Evolutionary conservation across 495 filamentous ascomycete genomes (phyloP).

Genomic region (Delitschia confertaspora): DNA sequence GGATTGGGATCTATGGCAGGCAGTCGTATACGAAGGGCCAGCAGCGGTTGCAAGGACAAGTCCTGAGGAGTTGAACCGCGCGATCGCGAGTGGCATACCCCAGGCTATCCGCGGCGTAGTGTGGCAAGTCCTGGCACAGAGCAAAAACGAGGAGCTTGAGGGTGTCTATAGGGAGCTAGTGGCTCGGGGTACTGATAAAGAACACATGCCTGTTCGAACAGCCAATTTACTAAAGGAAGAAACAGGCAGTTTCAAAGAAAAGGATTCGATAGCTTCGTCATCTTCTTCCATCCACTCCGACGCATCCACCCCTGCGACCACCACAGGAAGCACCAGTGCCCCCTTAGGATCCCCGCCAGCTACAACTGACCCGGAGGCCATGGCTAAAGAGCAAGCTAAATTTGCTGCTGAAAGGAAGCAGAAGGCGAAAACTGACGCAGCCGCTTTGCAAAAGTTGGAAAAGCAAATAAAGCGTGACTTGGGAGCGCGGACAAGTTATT

Average conservation of each 20-base stretch:
- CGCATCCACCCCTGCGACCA: constrained; percentile 55
- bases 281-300: constrained; percentile 79
- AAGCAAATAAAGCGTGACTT: constrained; percentile 85
- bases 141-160: constrained; percentile 84
- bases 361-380: constrained; percentile 48
- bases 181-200: constrained; percentile 67
- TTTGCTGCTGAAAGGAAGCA: constrained; percentile 58
- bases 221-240: constrained; percentile 33
- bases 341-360: constrained; percentile 44
- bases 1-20: constrained; percentile 97
- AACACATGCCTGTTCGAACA: constrained; percentile 39
- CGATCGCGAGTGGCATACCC: constrained; percentile 89
- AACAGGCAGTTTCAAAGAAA: constrained; percentile 48
- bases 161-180: constrained; percentile 78
- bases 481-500: constrained; percentile 88
- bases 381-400: constrained; percentile 56
- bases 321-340: constrained; percentile 40
- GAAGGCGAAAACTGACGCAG: constrained; percentile 68
- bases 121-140: constrained; percentile 94
- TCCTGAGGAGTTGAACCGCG: constrained; percentile 76
- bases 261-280: constrained; percentile 57
- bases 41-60: constrained; percentile 76
- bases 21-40: constrained; percentile 86
- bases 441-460: constrained; percentile 68
- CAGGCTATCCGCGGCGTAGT: constrained; percentile 91